These are phyloP conservation scores for Yamadazyma kitorensis DNA, from an alignment of 805 yeast genomes.

Conservation along the genomic window DNA sequence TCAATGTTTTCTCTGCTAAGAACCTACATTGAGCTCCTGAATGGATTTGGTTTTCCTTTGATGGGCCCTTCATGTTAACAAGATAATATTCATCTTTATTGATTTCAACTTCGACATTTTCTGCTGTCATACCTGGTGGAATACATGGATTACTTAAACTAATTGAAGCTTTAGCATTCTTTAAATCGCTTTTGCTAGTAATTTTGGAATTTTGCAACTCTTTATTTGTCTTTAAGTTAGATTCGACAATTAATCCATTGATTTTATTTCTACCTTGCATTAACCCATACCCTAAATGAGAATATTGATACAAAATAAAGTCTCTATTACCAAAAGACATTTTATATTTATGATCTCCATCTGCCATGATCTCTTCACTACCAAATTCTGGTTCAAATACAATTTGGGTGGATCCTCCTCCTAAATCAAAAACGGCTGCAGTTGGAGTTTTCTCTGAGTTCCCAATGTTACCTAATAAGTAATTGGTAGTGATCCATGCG, in stretches of 20 bases:
- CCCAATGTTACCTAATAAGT: conserved; percentile 91
- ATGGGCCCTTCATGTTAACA: conserved; percentile 66
- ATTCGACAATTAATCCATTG: conserved; percentile 60
- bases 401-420: conserved; percentile 98
- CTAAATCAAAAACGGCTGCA: conserved; percentile 95
- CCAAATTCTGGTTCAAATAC: conserved; percentile 90
- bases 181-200: conserved; percentile 23
- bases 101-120: conserved; percentile 58
- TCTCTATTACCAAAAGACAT: conserved; percentile 78
- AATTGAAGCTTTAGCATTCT: conserved; percentile 35
- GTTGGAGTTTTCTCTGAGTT: conserved; percentile 72
- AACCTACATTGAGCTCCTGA: conserved; percentile 83
- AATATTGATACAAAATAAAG: conserved; percentile 84
- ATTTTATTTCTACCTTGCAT: conserved; percentile 90
- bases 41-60: conserved; percentile 20
- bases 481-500: conserved; percentile 98
- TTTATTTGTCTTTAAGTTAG: conserved; percentile 34
- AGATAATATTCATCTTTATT: conserved; percentile 42
- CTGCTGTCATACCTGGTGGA: conserved; percentile 69
- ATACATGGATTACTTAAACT: conserved; percentile 78
- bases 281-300: conserved; percentile 94
- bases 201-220: conserved; percentile 20
- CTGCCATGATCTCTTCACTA: conserved; percentile 60
- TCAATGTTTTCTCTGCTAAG: conserved; percentile 76
- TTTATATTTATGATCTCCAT: conserved; percentile 85